Conservation (phyloP, 2,329 filamentous ascomycete genomes). For the Apiospora arundinis region DNA sequence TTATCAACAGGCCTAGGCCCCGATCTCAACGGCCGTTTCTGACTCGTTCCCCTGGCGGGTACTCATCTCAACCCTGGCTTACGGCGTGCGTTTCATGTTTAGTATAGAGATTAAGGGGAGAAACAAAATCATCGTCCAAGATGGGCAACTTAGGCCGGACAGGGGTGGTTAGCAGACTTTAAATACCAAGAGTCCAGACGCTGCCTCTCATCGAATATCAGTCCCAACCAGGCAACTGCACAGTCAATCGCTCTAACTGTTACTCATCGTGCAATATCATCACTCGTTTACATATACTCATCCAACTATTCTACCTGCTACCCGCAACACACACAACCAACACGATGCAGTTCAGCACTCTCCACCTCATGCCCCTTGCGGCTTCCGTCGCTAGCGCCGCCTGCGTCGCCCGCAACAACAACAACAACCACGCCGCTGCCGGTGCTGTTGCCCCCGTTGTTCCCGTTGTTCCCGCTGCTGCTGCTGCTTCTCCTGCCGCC, state of each 20-base stretch:
- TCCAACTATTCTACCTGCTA: not conserved
- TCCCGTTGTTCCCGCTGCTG: not conserved
- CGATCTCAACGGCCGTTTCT: not conserved
- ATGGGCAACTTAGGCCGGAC: not conserved
- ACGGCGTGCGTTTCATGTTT: not conserved
- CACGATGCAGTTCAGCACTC: not conserved
- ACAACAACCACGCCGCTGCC: not conserved
- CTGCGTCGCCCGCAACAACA: not conserved
- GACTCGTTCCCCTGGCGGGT: not conserved
- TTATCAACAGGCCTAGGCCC: not conserved
- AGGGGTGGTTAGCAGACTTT: not conserved
- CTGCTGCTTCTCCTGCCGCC: not conserved
- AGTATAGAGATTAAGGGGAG: not conserved
- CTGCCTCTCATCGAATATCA: not conserved
- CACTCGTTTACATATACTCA: not conserved
- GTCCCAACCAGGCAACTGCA: not conserved
- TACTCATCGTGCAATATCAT: not conserved
- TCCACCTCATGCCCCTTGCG: not conserved
- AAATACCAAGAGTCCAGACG: not conserved
- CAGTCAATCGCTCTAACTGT: not conserved
- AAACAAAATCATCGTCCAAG: not conserved
- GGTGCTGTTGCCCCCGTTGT: not conserved
- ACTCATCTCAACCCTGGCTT: not conserved
- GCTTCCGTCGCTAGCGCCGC: not conserved
- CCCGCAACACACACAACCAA: not conserved